phyloP scores from a whole-genome alignment of 2,329 filamentous ascomycete genomes.

The Colletotrichum salicis region DNA sequence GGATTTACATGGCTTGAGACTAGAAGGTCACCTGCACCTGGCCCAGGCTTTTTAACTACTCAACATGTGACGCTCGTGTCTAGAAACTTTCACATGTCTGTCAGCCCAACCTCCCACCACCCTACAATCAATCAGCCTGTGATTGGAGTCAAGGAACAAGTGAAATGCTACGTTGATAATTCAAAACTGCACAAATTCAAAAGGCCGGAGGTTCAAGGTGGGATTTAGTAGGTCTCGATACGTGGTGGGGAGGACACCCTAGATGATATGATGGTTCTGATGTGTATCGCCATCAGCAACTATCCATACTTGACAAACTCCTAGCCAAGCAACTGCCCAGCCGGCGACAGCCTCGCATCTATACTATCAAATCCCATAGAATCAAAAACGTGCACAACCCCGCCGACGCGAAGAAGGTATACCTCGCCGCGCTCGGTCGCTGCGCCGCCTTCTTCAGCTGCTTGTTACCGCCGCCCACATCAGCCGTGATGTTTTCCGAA shows the following conservation, averaged over 20 bases:
- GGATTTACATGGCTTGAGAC: not conserved
- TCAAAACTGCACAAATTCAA: not conserved
- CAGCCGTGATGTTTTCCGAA: conserved; percentile 82
- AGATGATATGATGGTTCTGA: not conserved
- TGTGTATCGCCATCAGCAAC: not conserved
- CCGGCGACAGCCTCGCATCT: not conserved
- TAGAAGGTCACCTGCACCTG: conserved; percentile 20
- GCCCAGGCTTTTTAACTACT: not conserved
- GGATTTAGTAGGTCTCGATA: not conserved
- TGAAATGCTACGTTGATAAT: not conserved
- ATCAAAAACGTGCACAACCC: conserved; percentile 80
- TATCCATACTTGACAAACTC: not conserved
- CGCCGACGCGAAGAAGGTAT: conserved; percentile 83
- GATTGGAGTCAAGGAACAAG: not conserved
- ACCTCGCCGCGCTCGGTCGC: conserved; percentile 76
- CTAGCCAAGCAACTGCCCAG: too few relatives aligned
- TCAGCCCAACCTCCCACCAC: not conserved
- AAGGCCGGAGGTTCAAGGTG: not conserved
- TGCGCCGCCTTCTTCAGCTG: conserved; percentile 86
- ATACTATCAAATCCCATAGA: conserved; percentile 78
- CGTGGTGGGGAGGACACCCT: not conserved
- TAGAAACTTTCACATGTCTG: conserved; percentile 20
- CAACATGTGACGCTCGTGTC: conserved; percentile 29
- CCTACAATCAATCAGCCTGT: not conserved
- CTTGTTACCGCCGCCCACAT: conserved; percentile 89